Evolutionary conservation across 208 protist genomes (phyloP).

Genomic region (Crithidia acanthocephali): DNA sequence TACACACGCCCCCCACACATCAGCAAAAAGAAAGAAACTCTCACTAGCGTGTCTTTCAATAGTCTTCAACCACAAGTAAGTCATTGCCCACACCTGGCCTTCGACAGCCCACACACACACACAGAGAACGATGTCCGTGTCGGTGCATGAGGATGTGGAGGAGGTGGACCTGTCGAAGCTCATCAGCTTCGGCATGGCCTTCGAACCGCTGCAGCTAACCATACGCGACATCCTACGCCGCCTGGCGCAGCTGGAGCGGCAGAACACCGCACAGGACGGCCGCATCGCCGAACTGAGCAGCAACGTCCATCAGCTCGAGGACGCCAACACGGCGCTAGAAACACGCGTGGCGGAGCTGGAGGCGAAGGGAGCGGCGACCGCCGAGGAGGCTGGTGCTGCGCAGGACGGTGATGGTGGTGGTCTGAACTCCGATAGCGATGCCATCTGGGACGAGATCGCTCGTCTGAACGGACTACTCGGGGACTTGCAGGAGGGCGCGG

Average conservation of each 20-base stretch:
- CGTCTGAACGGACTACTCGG: slow-evolving; percentile 63
- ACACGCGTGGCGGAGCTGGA: slow-evolving; percentile 26
- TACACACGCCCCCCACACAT: too few relatives aligned
- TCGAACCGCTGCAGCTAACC: slow-evolving; percentile 76
- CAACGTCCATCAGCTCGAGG: slow-evolving; percentile 44
- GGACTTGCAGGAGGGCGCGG: slow-evolving; percentile 44
- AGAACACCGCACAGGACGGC: slow-evolving; percentile 46
- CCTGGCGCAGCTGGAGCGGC: slow-evolving; percentile 27
- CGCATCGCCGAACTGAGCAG: slow-evolving; percentile 51
- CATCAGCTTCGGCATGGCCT: slow-evolving; percentile 74
- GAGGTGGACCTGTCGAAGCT: slow-evolving; percentile 85
- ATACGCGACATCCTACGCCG: slow-evolving; percentile 68
- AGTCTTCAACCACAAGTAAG: too few relatives aligned
- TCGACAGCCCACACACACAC: background rate
- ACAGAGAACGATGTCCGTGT: slow-evolving; percentile 17
- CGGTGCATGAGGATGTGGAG: slow-evolving; percentile 19
- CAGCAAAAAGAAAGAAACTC: too few relatives aligned
- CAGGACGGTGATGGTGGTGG: background rate
- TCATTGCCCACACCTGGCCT: background rate
- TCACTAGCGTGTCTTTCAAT: too few relatives aligned
- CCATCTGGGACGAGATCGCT: slow-evolving; percentile 69
- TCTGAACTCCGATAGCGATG: slow-evolving; percentile 35
- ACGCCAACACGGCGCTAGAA: slow-evolving; percentile 29
- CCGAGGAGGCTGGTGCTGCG: background rate
- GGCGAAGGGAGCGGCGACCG: background rate